A percentile compares a stretch with the other conserved stretches of the same genome.
Conservation (phyloP, 176 grass and related monocot genomes). For the Canna indica region DNA sequence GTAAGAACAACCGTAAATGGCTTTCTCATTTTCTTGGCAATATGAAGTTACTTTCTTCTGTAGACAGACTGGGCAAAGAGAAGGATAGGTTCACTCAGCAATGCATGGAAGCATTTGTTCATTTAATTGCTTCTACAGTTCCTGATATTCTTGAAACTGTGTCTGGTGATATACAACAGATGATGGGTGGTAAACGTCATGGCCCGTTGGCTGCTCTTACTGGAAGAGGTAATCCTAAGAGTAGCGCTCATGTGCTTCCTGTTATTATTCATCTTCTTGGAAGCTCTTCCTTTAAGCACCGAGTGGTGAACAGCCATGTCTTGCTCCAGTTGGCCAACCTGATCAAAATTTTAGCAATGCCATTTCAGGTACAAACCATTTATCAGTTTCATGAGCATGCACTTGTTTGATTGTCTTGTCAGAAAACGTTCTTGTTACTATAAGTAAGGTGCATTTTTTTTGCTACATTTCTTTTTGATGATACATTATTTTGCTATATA, state of each 20-base stretch:
- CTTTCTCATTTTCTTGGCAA: slow-evolving; percentile 86
- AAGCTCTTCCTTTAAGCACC: slow-evolving; percentile 73
- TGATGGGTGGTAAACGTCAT: slow-evolving; percentile 87
- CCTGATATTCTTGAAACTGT: slow-evolving; percentile 77
- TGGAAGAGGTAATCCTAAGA: slow-evolving; percentile 64
- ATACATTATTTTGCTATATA: too few species aligned
- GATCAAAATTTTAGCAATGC: slow-evolving; percentile 78
- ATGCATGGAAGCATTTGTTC: slow-evolving; percentile 72
- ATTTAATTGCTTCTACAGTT: slow-evolving; percentile 48
- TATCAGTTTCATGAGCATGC: background rate
- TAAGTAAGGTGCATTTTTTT: too few species aligned
- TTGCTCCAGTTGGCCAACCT: slow-evolving; percentile 87
- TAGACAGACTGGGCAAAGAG: slow-evolving; percentile 84
- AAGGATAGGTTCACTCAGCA: slow-evolving; percentile 77
- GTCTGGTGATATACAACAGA: slow-evolving; percentile 74
- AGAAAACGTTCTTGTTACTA: too few species aligned
- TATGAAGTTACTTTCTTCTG: slow-evolving; percentile 64
- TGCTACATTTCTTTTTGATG: too few species aligned
- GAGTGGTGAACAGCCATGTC: slow-evolving; percentile 62
- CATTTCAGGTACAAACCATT: slow-evolving; percentile 55
- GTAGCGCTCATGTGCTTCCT: slow-evolving; percentile 75
- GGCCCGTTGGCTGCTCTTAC: slow-evolving; percentile 47
- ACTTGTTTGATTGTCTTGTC: background rate
- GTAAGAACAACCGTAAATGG: slow-evolving; percentile 85
- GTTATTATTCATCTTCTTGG: slow-evolving; percentile 95